Conservation (phyloP, 805 yeast genomes). For the Candida maesae region DNA sequence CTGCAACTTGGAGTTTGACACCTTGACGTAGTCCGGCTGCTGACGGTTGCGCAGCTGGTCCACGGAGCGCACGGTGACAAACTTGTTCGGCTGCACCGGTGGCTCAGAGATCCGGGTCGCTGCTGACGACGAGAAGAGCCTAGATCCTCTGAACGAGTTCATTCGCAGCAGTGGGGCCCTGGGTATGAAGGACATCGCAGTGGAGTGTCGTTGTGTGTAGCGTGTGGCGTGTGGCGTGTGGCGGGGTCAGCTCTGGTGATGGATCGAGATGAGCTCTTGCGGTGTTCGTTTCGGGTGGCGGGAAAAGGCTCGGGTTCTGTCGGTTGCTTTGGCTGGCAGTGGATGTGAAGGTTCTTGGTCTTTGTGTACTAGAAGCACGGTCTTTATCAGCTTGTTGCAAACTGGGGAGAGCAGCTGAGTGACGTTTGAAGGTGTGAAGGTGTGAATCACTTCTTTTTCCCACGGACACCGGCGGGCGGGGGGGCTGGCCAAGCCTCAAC, state of each 20-base stretch:
- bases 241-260: neutral
- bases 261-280: neutral
- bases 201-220: neutral
- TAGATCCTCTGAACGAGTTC: neutral
- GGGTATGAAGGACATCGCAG: conserved; percentile 3
- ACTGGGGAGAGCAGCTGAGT: no score
- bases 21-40: conserved; percentile 49
- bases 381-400: no score
- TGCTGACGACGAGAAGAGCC: conserved; percentile 18
- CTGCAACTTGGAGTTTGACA: conserved; percentile 58
- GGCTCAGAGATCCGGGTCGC: conserved; percentile 26
- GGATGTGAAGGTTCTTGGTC: no score
- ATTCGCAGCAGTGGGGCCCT: neutral
- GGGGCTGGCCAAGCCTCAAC: neutral
- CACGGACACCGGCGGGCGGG: neutral
- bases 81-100: conserved; percentile 25
- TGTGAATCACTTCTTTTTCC: conserved; percentile 1
- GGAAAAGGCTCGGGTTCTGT: no score
- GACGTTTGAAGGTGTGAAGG: no score
- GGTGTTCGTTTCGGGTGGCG: no score
- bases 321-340: no score
- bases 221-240: neutral
- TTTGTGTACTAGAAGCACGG: no score
- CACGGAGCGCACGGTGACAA: conserved; percentile 31
- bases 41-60: conserved; percentile 28